Percentiles rank a stretch among this genome's conserved stretches.
Evolutionary conservation across 306 rosid genomes (phyloP).

Genomic region (Prinsepia uniflora): DNA sequence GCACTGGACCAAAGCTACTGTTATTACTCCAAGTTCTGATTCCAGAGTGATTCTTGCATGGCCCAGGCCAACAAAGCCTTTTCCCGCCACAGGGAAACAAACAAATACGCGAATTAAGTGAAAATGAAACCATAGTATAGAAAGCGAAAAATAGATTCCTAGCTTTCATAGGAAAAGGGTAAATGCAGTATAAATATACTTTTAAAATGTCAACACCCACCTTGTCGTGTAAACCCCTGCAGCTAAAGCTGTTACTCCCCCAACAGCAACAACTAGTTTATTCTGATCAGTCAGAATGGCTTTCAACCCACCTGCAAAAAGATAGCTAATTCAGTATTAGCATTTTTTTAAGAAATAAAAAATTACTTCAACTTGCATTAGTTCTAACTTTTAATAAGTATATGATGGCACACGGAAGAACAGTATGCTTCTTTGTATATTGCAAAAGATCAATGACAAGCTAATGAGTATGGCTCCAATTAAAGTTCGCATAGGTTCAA

Average conservation of each 20-base stretch:
- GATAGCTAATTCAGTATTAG: slow-evolving; percentile 4
- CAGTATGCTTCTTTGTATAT: neutral
- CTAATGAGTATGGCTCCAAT: neutral
- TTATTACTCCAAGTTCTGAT: too few relatives aligned
- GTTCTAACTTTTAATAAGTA: neutral
- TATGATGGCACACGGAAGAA: neutral
- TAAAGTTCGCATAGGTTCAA: neutral
- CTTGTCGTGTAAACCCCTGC: slow-evolving; percentile 97
- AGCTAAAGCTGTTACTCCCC: slow-evolving; percentile 95
- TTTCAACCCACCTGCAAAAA: slow-evolving; percentile 78
- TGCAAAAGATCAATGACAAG: neutral
- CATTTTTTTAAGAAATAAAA: neutral
- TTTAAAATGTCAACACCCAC: slow-evolving; percentile 30
- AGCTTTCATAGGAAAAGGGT: neutral
- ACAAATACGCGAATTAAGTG: neutral
- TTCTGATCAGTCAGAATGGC: slow-evolving; percentile 96
- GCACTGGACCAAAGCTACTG: too few relatives aligned
- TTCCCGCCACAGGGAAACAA: neutral
- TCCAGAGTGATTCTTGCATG: too few relatives aligned
- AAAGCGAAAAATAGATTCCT: slow-evolving; percentile 3
- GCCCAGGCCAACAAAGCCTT: neutral
- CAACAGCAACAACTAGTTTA: slow-evolving; percentile 94
- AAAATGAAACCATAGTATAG: neutral
- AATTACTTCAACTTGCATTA: neutral
- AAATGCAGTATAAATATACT: neutral